phyloP scores from a whole-genome alignment of 371 early-diverging fungal species.

The Syncephalastrum contaminatum region DNA sequence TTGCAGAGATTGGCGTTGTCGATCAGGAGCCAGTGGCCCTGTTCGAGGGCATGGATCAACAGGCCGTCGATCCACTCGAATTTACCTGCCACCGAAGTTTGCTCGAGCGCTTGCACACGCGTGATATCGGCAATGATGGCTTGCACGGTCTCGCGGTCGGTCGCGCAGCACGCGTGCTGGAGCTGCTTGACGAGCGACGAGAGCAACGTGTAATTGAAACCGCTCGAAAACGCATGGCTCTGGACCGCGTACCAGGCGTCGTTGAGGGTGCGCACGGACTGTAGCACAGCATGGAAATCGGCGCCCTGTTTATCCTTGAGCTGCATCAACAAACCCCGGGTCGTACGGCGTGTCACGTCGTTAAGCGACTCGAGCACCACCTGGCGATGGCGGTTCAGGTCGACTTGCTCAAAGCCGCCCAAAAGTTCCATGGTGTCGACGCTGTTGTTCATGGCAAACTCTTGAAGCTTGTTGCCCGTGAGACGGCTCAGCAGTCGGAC shows the following conservation, averaged over 20 bases:
- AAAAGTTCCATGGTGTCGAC: slow-evolving; percentile 95
- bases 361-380: slow-evolving; percentile 46
- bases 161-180: slow-evolving; percentile 15
- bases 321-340: slow-evolving; percentile 31
- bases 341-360: slow-evolving; percentile 23
- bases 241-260: slow-evolving; percentile 44
- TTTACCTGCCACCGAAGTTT: slow-evolving; percentile 64
- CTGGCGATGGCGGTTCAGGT: slow-evolving; percentile 77
- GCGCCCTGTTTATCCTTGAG: slow-evolving; percentile 14
- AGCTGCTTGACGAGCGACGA: slow-evolving; percentile 32
- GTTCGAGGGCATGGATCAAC: slow-evolving; percentile 89
- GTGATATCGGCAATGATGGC: slow-evolving; percentile 20
- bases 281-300: slow-evolving; percentile 21
- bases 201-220: slow-evolving; percentile 37
- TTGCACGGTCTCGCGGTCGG: slow-evolving; percentile 21
- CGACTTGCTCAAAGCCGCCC: slow-evolving; percentile 97
- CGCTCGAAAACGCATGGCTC: slow-evolving; percentile 11
- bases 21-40: slow-evolving; percentile 97
- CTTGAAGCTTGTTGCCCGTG: slow-evolving; percentile 80
- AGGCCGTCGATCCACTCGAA: slow-evolving; percentile 99
- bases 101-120: slow-evolving; percentile 49
- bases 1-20: slow-evolving; percentile 99
- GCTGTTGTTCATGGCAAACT: slow-evolving; percentile 93
- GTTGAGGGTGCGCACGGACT: slow-evolving; percentile 36
- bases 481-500: slow-evolving; percentile 80